These are phyloP conservation scores for Astraeus odoratus DNA, from an alignment of 768 basidiomycete species.

Conservation along the genomic window DNA sequence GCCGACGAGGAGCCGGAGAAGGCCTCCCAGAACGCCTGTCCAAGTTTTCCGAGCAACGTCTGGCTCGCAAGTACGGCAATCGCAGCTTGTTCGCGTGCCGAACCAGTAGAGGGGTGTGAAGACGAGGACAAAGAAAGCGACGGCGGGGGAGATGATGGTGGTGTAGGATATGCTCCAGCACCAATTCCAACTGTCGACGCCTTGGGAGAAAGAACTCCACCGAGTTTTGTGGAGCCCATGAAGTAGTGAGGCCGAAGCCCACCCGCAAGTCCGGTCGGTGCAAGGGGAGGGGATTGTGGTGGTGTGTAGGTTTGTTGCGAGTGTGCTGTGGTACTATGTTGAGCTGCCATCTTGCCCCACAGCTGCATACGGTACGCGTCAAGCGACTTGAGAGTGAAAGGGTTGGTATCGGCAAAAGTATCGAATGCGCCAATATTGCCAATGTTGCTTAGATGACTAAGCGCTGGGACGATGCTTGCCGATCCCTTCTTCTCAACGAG, in stretches of 20 bases:
- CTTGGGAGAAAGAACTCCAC: constrained; percentile 1
- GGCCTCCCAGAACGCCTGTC: constrained; percentile 82
- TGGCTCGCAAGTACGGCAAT: constrained; percentile 69
- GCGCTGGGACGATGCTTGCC: constrained; percentile 23
- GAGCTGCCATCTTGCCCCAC: constrained; percentile 85
- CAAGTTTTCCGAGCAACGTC: constrained; percentile 65
- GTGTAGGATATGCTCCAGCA: constrained; percentile 32
- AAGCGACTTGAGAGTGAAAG: constrained; percentile 82
- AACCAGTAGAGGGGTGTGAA: constrained; percentile 10
- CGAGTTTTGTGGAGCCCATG: constrained; percentile 12
- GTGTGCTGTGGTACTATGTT: constrained; percentile 41
- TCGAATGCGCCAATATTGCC: constrained; percentile 50
- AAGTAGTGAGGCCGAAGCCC: constrained; percentile 34
- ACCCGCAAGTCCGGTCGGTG: constrained; percentile 33
- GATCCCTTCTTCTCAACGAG: constrained; percentile 27
- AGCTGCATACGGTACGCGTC: constrained; percentile 89
- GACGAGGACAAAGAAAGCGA: not conserved
- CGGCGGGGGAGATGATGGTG: constrained; percentile 36
- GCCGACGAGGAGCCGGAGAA: constrained; percentile 47
- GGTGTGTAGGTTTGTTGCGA: constrained; percentile 7
- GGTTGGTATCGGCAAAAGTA: constrained; percentile 70
- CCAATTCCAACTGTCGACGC: constrained; percentile 6
- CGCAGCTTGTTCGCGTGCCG: constrained; percentile 28
- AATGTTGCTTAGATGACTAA: constrained; percentile 22
- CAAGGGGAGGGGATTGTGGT: constrained; percentile 22